Conservation (phyloP, 768 basidiomycete species). For the Panellus pusillus region DNA sequence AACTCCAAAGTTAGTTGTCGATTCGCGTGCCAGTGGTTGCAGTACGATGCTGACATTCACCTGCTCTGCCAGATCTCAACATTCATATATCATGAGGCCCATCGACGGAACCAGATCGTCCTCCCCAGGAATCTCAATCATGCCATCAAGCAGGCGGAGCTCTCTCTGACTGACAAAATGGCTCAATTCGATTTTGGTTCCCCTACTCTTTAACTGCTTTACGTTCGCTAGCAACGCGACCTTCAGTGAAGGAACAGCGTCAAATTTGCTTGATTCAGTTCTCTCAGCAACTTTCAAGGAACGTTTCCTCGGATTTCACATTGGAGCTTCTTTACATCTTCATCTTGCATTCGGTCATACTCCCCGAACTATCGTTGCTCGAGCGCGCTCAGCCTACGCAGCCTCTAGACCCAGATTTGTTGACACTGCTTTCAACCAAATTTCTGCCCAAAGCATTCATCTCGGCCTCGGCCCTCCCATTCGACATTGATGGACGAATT, state of each 20-base stretch:
- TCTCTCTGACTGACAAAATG: slow-evolving; percentile 7
- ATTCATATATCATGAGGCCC: slow-evolving; percentile 46
- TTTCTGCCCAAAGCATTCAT: slow-evolving; percentile 46
- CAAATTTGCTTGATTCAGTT: slow-evolving; percentile 6
- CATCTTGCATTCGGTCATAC: slow-evolving; percentile 9
- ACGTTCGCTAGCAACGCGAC: not conserved
- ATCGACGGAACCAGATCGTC: slow-evolving; percentile 13
- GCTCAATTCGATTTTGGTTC: not conserved
- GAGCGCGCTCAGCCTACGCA: slow-evolving; percentile 39
- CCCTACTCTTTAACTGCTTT: not conserved
- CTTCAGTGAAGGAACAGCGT: not conserved
- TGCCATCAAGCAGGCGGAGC: not conserved
- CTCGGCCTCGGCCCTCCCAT: slow-evolving; percentile 23
- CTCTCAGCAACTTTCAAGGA: not conserved
- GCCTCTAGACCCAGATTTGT: slow-evolving; percentile 30
- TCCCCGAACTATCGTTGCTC: slow-evolving; percentile 27
- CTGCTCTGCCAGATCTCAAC: slow-evolving; percentile 40
- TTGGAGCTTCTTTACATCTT: slow-evolving; percentile 12
- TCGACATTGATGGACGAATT: slow-evolving; percentile 57
- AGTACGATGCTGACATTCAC: not conserved
- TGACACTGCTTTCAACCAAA: slow-evolving; percentile 27
- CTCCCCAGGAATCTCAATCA: slow-evolving; percentile 16
- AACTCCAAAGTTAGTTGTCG: slow-evolving; percentile 55
- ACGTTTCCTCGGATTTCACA: not conserved
- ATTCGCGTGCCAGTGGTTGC: not conserved